phyloP scores from a whole-genome alignment of 192 early-diverging fungal genomes.

The Backusella parvicylindrica region DNA sequence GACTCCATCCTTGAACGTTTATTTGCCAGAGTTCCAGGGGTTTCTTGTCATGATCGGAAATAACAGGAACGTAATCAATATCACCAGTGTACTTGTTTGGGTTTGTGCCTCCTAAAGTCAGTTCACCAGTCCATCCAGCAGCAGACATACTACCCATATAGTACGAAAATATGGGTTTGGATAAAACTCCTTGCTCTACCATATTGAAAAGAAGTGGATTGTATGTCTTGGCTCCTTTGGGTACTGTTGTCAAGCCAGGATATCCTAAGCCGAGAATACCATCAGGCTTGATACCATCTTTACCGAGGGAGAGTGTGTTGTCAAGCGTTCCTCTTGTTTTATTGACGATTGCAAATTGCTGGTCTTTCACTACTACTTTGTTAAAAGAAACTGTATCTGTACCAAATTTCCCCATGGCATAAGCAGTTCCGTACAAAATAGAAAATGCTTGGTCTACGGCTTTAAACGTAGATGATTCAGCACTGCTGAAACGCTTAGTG shows the following conservation, averaged over 20 bases:
- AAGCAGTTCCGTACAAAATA: slow-evolving; percentile 15
- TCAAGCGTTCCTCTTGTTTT: slow-evolving; percentile 14
- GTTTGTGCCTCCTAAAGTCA: slow-evolving; percentile 53
- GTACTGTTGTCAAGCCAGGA: slow-evolving; percentile 14
- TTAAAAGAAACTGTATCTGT: slow-evolving; percentile 27
- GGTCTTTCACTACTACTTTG: slow-evolving; percentile 11
- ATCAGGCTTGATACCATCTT: background rate
- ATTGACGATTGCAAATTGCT: slow-evolving; percentile 29
- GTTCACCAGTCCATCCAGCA: slow-evolving; percentile 36
- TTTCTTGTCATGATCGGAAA: background rate
- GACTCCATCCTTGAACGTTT: slow-evolving; percentile 10
- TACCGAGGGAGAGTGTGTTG: background rate
- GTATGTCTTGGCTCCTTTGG: background rate
- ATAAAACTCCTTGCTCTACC: background rate
- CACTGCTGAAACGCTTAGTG: background rate
- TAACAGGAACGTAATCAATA: slow-evolving; percentile 45
- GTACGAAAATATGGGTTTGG: background rate
- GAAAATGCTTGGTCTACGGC: background rate
- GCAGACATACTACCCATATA: slow-evolving; percentile 16
- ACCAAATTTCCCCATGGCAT: slow-evolving; percentile 19
- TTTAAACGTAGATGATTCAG: slow-evolving; percentile 14
- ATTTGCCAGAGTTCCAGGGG: background rate
- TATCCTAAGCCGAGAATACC: slow-evolving; percentile 34
- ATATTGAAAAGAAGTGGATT: background rate
- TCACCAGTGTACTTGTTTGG: slow-evolving; percentile 39